phyloP scores from a whole-genome alignment of 2,329 filamentous ascomycete genomes.

The Polychaeton citri region DNA sequence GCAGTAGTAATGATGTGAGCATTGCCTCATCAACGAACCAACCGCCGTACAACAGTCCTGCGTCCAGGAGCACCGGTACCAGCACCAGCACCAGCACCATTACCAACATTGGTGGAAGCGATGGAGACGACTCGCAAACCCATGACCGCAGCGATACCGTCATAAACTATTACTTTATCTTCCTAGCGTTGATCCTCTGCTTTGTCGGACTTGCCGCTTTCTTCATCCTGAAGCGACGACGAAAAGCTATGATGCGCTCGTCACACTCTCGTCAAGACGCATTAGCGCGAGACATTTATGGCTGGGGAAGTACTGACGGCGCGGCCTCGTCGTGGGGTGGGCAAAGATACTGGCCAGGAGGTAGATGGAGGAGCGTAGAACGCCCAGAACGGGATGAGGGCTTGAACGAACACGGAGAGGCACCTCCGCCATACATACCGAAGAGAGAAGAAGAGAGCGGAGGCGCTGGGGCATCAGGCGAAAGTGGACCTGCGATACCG shows the following conservation, averaged over 20 bases:
- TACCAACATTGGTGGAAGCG: too few species aligned
- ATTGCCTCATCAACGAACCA: background rate
- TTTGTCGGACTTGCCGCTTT: slow-evolving; percentile 31
- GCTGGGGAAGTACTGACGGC: slow-evolving; percentile 13
- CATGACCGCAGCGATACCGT: slow-evolving; percentile 13
- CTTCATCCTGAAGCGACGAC: slow-evolving; percentile 32
- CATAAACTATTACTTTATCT: slow-evolving; percentile 41
- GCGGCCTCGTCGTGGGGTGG: slow-evolving; percentile 10
- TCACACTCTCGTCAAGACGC: slow-evolving; percentile 19
- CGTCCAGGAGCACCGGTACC: background rate
- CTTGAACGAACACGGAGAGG: slow-evolving; percentile 50
- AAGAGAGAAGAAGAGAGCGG: slow-evolving; percentile 14
- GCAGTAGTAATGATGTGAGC: too few species aligned
- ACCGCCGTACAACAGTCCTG: background rate
- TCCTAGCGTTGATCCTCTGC: slow-evolving; percentile 40
- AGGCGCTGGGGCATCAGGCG: background rate
- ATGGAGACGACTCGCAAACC: too few species aligned
- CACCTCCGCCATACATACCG: slow-evolving; percentile 47
- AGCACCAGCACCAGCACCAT: slow-evolving; percentile 3
- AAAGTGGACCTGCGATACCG: slow-evolving; percentile 18
- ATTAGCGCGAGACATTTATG: slow-evolving; percentile 20
- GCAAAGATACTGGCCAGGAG: background rate
- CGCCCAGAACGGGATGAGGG: slow-evolving; percentile 35
- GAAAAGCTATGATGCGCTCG: slow-evolving; percentile 8
- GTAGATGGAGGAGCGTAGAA: slow-evolving; percentile 1